Evolutionary conservation across 2,329 filamentous ascomycete species (phyloP), one percentile per base, ranked within the genome.

Genomic region (Ophiostoma pallidulum): DNA sequence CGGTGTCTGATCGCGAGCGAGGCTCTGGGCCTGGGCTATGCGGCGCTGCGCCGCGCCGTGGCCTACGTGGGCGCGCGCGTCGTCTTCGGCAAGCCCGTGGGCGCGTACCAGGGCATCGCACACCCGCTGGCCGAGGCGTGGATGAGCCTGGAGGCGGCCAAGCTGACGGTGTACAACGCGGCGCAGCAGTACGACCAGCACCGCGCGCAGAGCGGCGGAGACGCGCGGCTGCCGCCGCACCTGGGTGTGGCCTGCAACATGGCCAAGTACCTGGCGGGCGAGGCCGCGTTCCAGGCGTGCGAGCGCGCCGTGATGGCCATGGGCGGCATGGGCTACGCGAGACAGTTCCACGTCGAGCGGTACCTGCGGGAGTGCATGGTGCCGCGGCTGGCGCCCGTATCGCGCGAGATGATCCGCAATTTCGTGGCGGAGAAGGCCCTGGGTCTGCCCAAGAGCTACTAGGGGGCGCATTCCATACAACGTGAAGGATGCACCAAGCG

Each of bases 11-110:
- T 89, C 0, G 86, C 85, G 1, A 86, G 86, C 20, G 86, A 92
- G 66, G 86, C 87, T 0, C 70, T 92, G 0, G 86, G 87, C 0
- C 66, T 94, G 0, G 87, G 86, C 0, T 92, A 92, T 56, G 84
- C 80, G 0, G 86, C 78, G 9, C 65, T 81, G 24, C 67, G 70
- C 48, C 77, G 70, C 53, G 84, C 84, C 0, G 71, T 78, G 0
- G 68, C 67, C 16, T 89, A 89, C 54, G 82, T 84, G 0, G 69
- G 73, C 44, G 80, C 85, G 32, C 72, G 84, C 0, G 69, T 80
- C 4, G 78, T 85, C 0, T 85, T 85, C 56, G 68, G 72, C n/a
- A 65, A 78, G 2, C 73, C 77, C 0, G 83, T 85, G 50, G 80
- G 82, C 2, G 69, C 73, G 64, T 84, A 84, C 56, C 81, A 84